Evolutionary conservation across 768 basidiomycete species (phyloP), one percentile per base, ranked within the genome.

Genomic region (Trametes maxima): DNA sequence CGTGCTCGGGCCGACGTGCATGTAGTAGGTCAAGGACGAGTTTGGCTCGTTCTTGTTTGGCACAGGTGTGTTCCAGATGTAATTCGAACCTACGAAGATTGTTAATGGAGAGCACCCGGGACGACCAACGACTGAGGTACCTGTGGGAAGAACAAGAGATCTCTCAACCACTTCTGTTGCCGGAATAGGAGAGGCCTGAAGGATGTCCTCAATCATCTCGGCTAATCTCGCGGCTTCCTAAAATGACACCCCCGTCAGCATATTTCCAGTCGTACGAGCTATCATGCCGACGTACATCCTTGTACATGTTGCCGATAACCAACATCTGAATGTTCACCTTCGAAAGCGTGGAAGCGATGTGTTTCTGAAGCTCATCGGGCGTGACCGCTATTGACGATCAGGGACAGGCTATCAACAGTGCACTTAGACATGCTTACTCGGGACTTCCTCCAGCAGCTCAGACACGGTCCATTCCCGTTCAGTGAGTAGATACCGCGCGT

Each of bases 21-120:
- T 75, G 72, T 90, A 94, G 76, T 97, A 98, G 3, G 90, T 87
- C 54, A 98, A 70, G 1, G 89, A 84, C 6, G 90, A 92, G 76
- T 98, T 99, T 50, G 88, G 78, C 74, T 99, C 90, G 67, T 92
- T 86, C 2, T 85, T 82, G 72, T 98, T 98, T 4, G 87, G 86
- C 24, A 96, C 84, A 2, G 80, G 79, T 2, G 82, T 68, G 7
- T 84, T 78, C 80, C 86, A 89, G 54, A 88, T 79, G 67, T 81
- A 82, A 69, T 94, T 89, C 46, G 84, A 87, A 5, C 82, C 94
- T 95, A 68, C 19, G 12, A 24, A 43, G 47, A 7, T 17, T 33
- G 3, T 33, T 36, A 6, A 36, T 40, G 39, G 36, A 28, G 56
- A 19, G 60, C 64, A 37, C 37, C 28, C 40, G 10, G 12, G 42